Evolutionary conservation across 768 basidiomycete genomes (phyloP), one percentile per base, ranked within the genome.

Genomic region (Antrodiella citrinella): DNA sequence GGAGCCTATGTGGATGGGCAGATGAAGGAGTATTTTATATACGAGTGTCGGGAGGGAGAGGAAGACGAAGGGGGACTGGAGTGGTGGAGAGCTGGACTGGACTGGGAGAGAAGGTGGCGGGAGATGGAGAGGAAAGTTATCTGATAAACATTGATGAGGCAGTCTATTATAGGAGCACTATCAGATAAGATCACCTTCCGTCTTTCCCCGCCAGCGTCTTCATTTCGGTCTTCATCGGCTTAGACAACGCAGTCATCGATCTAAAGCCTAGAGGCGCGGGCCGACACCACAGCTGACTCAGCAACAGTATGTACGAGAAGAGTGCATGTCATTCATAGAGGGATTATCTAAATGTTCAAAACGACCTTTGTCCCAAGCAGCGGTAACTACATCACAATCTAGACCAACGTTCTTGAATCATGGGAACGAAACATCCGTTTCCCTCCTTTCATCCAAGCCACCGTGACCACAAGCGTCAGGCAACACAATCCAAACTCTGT

Each of bases 401-500:
- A 76, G 15, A 69, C 71, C 48, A 71, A 60, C 54, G 71, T 69
- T 60, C 65, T 60, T 38, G 72, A 74, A 61, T 69, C 73, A 55
- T 68, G 65, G 54, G 73, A 67, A n/a, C n/a, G n/a, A 53, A 63
- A 72, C 54, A 62, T 65, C 52, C 67, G 63, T 55, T 59, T 59
- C 24, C 55, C 67, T 60, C 35, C 68, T 65, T 69, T 67, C 58
- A 77, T 62, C 77, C 77, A 79, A 56, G 73, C 60, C 42, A 78
- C 73, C 11, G 85, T 84, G 25, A 72, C 70, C 3, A 74, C 48
- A 40, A 85, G 63, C 4, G 83, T 78, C 52, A 81, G 49, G 10
- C 72, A 48, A 58, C 82, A 82, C 18, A 90, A 62, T 4, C 72
- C 75, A 53, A 87, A 81, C 55, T 86, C 84, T 45, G 82, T 77